A percentile compares a stretch with the other conserved stretches of the same genome.
Evolutionary conservation across 169 alveolate genomes (phyloP).

Genomic region (Theileria luwenshuni): DNA sequence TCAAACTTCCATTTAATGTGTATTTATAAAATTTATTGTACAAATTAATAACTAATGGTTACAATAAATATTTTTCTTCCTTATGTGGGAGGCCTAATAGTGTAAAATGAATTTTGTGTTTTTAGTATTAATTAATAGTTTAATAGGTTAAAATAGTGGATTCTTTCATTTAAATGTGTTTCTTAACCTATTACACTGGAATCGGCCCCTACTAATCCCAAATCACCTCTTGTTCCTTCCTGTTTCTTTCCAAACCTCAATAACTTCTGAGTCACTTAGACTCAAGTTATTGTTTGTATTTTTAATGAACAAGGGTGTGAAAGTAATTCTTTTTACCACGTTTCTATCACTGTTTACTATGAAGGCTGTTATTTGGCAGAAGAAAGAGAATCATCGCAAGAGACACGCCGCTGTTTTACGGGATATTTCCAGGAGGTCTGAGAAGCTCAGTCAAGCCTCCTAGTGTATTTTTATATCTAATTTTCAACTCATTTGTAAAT

Average conservation of each 20-base stretch:
- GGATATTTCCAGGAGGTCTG: conserved; percentile 41
- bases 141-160: too few relatives aligned
- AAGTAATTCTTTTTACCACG: conserved; percentile 9
- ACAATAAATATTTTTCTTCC: too few relatives aligned
- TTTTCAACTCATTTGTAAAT: not conserved
- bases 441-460: not conserved
- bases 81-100: too few relatives aligned
- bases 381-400: conserved; percentile 47
- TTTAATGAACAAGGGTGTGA: conserved; percentile 20
- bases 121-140: too few relatives aligned
- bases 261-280: too few relatives aligned
- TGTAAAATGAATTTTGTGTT: too few relatives aligned
- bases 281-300: not conserved
- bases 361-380: conserved; percentile 57
- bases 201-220: too few relatives aligned
- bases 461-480: not conserved
- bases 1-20: conserved; percentile 9
- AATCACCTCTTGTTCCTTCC: too few relatives aligned
- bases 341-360: conserved; percentile 13
- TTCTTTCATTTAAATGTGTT: too few relatives aligned
- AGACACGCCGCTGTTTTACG: conserved; percentile 61
- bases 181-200: too few relatives aligned
- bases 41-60: not conserved
- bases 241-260: too few relatives aligned
- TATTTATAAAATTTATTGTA: not conserved